Evolutionary conservation across 441 rosid genomes (phyloP).

Genomic region (Euphorbia schlechtendalii): DNA sequence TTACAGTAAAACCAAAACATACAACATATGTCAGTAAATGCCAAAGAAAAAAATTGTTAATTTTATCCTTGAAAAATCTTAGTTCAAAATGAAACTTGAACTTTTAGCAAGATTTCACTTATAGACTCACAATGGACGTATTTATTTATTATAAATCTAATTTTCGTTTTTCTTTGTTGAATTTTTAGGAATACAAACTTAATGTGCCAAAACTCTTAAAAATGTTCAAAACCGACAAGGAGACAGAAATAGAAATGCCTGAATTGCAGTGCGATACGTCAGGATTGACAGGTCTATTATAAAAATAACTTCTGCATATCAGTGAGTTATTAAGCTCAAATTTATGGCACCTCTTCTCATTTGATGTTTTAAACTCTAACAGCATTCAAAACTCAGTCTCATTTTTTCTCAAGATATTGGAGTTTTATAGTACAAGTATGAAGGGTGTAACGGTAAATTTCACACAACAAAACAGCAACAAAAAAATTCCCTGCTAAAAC

Average conservation of each 20-base stretch:
- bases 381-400: not conserved
- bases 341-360: not conserved
- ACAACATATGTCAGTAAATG: not conserved
- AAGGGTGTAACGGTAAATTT: slow-evolving; percentile 3
- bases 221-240: not conserved
- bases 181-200: not conserved
- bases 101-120: not conserved
- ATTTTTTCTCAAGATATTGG: not conserved
- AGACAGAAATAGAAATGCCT: not conserved
- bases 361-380: not conserved
- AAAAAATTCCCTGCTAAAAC: not conserved
- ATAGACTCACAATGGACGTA: not conserved
- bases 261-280: not conserved
- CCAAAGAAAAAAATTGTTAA: not conserved
- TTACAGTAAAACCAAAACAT: not conserved
- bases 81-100: not conserved
- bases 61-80: not conserved
- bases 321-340: not conserved
- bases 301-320: not conserved
- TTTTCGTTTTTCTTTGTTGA: too few relatives aligned
- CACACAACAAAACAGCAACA: not conserved
- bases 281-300: not conserved
- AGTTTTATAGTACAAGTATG: not conserved
- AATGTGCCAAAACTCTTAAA: not conserved
- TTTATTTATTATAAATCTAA: not conserved